These are phyloP conservation scores for Coemansia sp. DNA, from an alignment of 192 early-diverging fungal genomes.

Conservation along the genomic window DNA sequence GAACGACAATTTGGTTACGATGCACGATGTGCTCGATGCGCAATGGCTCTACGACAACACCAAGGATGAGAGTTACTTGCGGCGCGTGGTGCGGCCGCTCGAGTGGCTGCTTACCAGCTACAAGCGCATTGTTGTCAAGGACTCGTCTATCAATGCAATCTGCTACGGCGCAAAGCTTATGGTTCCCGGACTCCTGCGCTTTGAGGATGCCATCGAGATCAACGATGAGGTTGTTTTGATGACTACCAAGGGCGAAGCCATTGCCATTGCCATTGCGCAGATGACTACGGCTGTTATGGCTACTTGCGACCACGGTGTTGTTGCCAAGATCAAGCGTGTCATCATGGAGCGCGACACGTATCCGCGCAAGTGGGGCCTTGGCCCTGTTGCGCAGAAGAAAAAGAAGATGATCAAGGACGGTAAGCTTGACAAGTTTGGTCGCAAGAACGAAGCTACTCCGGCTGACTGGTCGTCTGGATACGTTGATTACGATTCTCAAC, in stretches of 20 bases:
- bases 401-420: constrained; percentile 98
- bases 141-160: constrained; percentile 96
- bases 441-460: constrained; percentile 85
- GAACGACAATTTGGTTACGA: constrained; percentile 93
- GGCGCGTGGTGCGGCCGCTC: constrained; percentile 88
- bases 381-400: constrained; percentile 93
- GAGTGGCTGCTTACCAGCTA: constrained; percentile 91
- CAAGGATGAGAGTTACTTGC: constrained; percentile 96
- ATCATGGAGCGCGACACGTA: constrained; percentile 99
- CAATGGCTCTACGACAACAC: constrained; percentile 99
- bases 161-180: constrained; percentile 99
- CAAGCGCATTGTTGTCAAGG: constrained; percentile 99
- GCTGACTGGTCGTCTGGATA: constrained; percentile 77
- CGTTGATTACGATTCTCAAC: constrained; percentile 61
- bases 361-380: constrained; percentile 96
- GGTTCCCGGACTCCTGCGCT: constrained; percentile 96
- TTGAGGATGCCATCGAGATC: constrained; percentile 92
- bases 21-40: constrained; percentile 99
- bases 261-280: constrained; percentile 94
- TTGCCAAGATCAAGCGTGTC: constrained; percentile 99
- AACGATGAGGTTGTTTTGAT: constrained; percentile 98
- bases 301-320: constrained; percentile 93
- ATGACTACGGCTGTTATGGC: constrained; percentile 99
- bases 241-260: constrained; percentile 99
- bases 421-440: constrained; percentile 96